These are phyloP conservation scores for Vigna trinervia DNA, from an alignment of 306 rosid genomes.

Conservation along the genomic window DNA sequence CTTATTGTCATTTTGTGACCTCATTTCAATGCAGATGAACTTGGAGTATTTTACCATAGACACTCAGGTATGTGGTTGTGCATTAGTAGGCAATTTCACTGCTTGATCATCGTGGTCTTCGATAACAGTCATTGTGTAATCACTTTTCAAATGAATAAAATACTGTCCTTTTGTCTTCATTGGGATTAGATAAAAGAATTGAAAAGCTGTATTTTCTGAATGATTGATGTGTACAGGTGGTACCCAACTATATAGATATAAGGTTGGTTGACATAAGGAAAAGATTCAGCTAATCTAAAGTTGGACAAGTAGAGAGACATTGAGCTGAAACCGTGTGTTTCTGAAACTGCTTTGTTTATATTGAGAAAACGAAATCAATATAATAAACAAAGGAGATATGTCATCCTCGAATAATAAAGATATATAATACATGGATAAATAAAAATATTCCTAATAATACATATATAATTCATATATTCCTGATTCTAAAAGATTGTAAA, in stretches of 20 bases:
- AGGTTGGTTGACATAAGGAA: not conserved
- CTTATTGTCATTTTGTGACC: conserved; percentile 35
- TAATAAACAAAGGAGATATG: too few species aligned
- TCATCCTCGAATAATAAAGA: too few species aligned
- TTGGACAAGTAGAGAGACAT: too few species aligned
- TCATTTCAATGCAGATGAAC: conserved; percentile 82
- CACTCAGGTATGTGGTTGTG: conserved; percentile 75
- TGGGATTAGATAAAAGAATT: not conserved
- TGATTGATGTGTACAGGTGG: not conserved
- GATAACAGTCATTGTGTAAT: not conserved
- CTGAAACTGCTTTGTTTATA: too few species aligned
- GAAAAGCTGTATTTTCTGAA: not conserved
- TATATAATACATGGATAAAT: too few species aligned
- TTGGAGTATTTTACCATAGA: conserved; percentile 92
- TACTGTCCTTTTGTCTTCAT: conserved; percentile 15
- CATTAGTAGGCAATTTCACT: conserved; percentile 39
- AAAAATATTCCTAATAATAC: too few species aligned
- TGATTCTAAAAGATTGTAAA: too few species aligned
- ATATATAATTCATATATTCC: too few species aligned
- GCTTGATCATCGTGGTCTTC: not conserved
- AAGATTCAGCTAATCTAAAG: too few species aligned
- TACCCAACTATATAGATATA: not conserved
- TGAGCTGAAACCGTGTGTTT: too few species aligned
- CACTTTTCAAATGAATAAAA: conserved; percentile 29
- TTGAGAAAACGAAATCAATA: too few species aligned